A percentile compares a stretch with the other conserved stretches of the same genome.
These are phyloP conservation scores for Botrytis hyacinthi DNA, from an alignment of 2,329 filamentous ascomycete genomes.

Conservation along the genomic window DNA sequence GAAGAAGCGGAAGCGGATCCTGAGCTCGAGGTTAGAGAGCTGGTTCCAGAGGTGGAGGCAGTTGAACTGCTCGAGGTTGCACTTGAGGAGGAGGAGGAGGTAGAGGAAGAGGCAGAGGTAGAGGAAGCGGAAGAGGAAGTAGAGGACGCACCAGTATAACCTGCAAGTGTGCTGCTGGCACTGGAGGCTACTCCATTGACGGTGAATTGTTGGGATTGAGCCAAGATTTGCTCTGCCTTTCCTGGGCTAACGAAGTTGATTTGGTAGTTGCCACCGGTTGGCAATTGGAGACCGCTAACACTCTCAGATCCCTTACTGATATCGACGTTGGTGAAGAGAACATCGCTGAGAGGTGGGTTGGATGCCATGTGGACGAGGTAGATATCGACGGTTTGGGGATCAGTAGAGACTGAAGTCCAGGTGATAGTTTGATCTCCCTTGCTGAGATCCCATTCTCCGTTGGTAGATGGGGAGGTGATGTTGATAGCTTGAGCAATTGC, in stretches of 20 bases:
- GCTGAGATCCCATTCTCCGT: conserved; percentile 18
- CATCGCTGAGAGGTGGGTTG: conserved; percentile 13
- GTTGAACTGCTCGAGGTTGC: neutral
- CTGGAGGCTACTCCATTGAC: conserved; percentile 14
- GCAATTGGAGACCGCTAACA: conserved; percentile 15
- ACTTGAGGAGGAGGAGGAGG: neutral
- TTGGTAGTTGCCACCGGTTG: conserved; percentile 18
- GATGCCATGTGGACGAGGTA: conserved; percentile 19
- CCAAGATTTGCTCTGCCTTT: conserved; percentile 18
- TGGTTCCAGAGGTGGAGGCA: neutral
- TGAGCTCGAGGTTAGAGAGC: conserved; percentile 7
- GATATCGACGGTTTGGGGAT: conserved; percentile 15
- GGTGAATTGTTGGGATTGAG: conserved; percentile 20
- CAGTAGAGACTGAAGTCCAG: conserved; percentile 17
- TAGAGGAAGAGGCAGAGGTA: neutral
- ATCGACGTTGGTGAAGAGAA: conserved; percentile 11
- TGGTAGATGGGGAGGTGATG: conserved; percentile 17
- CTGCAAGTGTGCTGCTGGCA: conserved; percentile 20
- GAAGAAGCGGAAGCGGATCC: neutral
- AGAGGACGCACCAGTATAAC: conserved; percentile 21
- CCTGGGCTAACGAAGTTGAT: conserved; percentile 21
- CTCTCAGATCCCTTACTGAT: conserved; percentile 4
- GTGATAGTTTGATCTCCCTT: conserved; percentile 15
- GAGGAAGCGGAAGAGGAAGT: conserved; percentile 8
- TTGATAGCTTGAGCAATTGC: conserved; percentile 21